Percentiles rank a stretch among this genome's conserved stretches.
Conservation (phyloP, 2,329 filamentous ascomycete genomes). For the Arthrocladium fulminans region DNA sequence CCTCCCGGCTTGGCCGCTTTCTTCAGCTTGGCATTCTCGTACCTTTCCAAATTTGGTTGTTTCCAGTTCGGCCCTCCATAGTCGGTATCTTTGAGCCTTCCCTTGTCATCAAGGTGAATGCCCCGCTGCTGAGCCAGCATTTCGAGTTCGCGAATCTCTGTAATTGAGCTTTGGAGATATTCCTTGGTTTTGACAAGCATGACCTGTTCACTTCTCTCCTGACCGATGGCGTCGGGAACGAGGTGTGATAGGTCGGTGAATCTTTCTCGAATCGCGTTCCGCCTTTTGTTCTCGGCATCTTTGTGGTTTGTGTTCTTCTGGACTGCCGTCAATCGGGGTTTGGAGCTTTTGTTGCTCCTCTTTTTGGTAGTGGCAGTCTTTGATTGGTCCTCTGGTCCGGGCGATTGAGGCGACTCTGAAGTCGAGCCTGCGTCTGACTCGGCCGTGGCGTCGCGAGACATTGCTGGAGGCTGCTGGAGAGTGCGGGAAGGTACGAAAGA, state of each 20-base stretch:
- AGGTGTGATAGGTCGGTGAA: conserved; percentile 74
- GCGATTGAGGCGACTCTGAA: conserved; percentile 12
- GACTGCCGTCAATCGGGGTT: conserved; percentile 57
- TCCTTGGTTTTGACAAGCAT: conserved; percentile 67
- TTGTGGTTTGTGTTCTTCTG: conserved; percentile 70
- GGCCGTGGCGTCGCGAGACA: conserved; percentile 18
- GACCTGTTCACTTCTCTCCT: conserved; percentile 74
- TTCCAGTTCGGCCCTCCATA: conserved; percentile 19
- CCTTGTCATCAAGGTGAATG: conserved; percentile 12
- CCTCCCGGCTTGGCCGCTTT: neutral
- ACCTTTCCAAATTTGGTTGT: conserved; percentile 17
- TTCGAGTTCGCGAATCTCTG: conserved; percentile 52
- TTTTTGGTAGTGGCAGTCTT: conserved; percentile 12
- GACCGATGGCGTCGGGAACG: conserved; percentile 72
- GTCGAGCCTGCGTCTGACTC: conserved; percentile 14
- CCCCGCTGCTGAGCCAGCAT: conserved; percentile 15
- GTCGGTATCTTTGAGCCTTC: conserved; percentile 16
- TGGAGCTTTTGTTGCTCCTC: conserved; percentile 35
- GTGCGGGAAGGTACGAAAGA: too few species aligned
- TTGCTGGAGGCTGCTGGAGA: too few species aligned
- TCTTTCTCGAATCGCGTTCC: conserved; percentile 68
- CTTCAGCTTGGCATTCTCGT: conserved; percentile 19
- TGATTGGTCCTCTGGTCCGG: conserved; percentile 4
- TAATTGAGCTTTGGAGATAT: conserved; percentile 53
- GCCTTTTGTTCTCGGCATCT: conserved; percentile 55